These are phyloP conservation scores for Xerocomus subilludens DNA, from an alignment of 1,284 basidiomycete genomes.

Conservation along the genomic window DNA sequence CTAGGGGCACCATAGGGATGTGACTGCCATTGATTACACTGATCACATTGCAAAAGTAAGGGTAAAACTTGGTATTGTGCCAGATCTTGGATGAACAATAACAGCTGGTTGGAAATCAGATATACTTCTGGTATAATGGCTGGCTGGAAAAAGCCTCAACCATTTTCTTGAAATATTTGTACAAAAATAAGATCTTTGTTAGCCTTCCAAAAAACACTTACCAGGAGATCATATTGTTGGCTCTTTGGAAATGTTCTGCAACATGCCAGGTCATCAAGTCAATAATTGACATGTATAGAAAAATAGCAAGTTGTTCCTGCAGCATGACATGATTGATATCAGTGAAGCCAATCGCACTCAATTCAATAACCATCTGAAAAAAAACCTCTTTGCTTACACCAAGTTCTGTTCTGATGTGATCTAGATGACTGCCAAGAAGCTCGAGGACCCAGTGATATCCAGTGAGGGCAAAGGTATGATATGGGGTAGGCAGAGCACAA, in stretches of 20 bases:
- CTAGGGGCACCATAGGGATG: background rate
- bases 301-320: slow-evolving; percentile 36
- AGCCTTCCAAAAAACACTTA: slow-evolving; percentile 3
- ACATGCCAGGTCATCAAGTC: slow-evolving; percentile 23
- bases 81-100: background rate
- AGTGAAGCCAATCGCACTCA: background rate
- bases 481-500: background rate
- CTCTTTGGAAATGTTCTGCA: slow-evolving; percentile 38
- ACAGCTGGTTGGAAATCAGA: background rate
- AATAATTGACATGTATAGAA: slow-evolving; percentile 34
- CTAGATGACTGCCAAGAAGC: slow-evolving; percentile 36
- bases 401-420: slow-evolving; percentile 33
- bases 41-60: slow-evolving; percentile 10
- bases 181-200: background rate
- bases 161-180: slow-evolving; percentile 21
- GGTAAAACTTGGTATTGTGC: slow-evolving; percentile 18
- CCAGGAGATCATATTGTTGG: slow-evolving; percentile 35
- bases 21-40: slow-evolving; percentile 25
- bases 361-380: background rate
- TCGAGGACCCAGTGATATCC: slow-evolving; percentile 37
- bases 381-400: slow-evolving; percentile 14
- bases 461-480: slow-evolving; percentile 37
- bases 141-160: background rate
- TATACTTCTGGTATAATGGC: slow-evolving; percentile 2
- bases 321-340: background rate